Evolutionary conservation across 1,284 basidiomycete genomes (phyloP), one percentile per base, ranked within the genome.

Genomic region (Megacollybia platyphylla): DNA sequence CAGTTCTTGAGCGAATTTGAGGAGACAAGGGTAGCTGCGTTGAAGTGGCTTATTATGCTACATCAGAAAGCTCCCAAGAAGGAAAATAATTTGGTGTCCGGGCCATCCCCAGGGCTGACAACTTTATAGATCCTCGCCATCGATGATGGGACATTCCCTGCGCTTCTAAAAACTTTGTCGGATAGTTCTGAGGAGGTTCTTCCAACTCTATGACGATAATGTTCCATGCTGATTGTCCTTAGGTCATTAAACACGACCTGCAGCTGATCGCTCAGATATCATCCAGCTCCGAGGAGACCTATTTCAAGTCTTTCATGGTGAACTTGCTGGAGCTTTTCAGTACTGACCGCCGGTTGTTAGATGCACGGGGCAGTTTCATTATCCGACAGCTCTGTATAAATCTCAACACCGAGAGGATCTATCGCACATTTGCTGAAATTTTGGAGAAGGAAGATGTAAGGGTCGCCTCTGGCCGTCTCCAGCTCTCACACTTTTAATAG

Each of bases 41-140:
- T 99, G 50, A 92, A 96, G 63, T 99, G 96, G 96, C 67, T 99
- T 27, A 81, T 97, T 41, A 99, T 99, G 96, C 65, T 99, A 42
- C 96, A 99, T 62, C 86, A 92, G 57, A 97, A 97, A 57, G 89
- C 90, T 13, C 96, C 96, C 0, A 87, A 84, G 61, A 96, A 94
- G 75, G 88, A 84, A 48, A 34, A 59, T 41, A 42, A 11, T 31
- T 29, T 7, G 5, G 10, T 42, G 5, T n/a, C 26, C n/a, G 9
- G 18, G 27, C 3, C 36, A n/a, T 40, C 18, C 2, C 20, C 20
- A 13, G 2, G 36, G 10, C 18, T 18, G 18, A 24, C 36, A 5
- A 13, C 36, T 38, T 11, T 2, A 3, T 48, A 91, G 88, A 94
- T 97, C 48, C 67, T 97, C 42, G 87, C 90, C 0, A 87, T 96